A percentile compares a stretch with the other conserved stretches of the same genome.
phyloP scores from a whole-genome alignment of 2,329 filamentous ascomycete species.

The Verticillium longisporum region DNA sequence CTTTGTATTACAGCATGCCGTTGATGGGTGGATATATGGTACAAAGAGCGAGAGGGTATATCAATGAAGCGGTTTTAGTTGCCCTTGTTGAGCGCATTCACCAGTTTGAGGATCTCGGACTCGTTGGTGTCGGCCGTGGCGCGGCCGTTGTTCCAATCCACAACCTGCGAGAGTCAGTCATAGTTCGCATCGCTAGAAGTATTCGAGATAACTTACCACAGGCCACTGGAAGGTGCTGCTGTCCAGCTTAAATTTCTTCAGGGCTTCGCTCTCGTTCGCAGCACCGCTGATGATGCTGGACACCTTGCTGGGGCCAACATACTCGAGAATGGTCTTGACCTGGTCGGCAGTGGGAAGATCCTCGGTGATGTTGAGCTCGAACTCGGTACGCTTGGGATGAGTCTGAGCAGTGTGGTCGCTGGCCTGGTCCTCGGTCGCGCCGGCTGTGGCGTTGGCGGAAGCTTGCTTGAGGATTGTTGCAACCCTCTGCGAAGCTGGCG shows the following conservation, averaged over 20 bases:
- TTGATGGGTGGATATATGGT: constrained; percentile 4
- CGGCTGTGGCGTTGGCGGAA: constrained; percentile 60
- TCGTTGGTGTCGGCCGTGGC: constrained; percentile 72
- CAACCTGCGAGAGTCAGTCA: constrained; percentile 38
- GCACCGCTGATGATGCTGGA: constrained; percentile 65
- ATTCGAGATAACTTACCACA: constrained; percentile 50
- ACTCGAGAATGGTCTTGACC: constrained; percentile 76
- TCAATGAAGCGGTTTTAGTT: constrained; percentile 8
- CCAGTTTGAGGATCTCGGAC: constrained; percentile 80
- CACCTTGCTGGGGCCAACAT: constrained; percentile 60
- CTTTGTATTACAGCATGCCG: not conserved
- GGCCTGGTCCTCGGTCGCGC: constrained; percentile 69
- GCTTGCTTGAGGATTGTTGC: constrained; percentile 74
- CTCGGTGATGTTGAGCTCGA: constrained; percentile 82
- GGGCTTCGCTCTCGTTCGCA: constrained; percentile 64
- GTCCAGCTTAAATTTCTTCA: constrained; percentile 70
- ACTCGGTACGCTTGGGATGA: constrained; percentile 50
- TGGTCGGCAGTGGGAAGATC: constrained; percentile 74
- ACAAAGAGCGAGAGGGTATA: constrained; percentile 4
- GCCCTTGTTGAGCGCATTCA: constrained; percentile 48
- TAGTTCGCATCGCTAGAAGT: not conserved
- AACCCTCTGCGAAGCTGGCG: constrained; percentile 65
- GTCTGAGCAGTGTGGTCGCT: constrained; percentile 57
- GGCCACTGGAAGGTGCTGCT: constrained; percentile 65
- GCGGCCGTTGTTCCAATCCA: constrained; percentile 91